Conservation (phyloP, 2,329 filamentous ascomycete species). For the Fusarium burgessii region DNA sequence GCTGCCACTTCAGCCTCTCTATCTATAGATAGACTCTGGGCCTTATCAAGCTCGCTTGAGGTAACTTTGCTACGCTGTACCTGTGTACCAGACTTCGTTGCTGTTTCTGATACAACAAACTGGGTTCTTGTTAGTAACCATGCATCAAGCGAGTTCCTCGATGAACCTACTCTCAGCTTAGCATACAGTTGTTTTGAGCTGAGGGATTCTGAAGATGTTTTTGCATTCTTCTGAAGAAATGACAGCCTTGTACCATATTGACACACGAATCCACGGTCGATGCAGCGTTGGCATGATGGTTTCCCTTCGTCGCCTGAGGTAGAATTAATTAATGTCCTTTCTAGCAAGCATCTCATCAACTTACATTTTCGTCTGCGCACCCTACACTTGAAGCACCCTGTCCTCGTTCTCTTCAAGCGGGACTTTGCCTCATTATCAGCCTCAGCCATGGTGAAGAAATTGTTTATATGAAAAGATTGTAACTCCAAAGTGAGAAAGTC, state of each 20-base stretch:
- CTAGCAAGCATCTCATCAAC: not conserved
- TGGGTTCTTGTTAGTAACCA: not conserved
- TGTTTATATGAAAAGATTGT: conserved; percentile 5
- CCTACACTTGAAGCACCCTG: conserved; percentile 63
- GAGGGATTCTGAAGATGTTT: conserved; percentile 50
- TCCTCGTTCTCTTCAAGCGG: conserved; percentile 52
- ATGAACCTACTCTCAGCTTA: conserved; percentile 35
- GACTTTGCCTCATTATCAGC: conserved; percentile 37
- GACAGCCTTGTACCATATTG: conserved; percentile 61
- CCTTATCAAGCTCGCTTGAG: conserved; percentile 7
- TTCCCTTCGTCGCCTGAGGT: conserved; percentile 62
- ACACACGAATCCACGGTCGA: conserved; percentile 60
- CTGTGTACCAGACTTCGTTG: conserved; percentile 16
- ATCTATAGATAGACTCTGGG: conserved; percentile 1
- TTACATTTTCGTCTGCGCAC: conserved; percentile 61
- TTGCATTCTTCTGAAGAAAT: conserved; percentile 62
- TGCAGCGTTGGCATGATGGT: conserved; percentile 62
- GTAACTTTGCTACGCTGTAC: conserved; percentile 10
- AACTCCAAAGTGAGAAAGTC: conserved; percentile 38
- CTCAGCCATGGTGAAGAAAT: conserved; percentile 29
- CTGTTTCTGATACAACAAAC: conserved; percentile 41
- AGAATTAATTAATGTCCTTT: conserved; percentile 9
- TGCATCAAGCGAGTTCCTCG: not conserved
- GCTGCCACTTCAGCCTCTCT: not conserved
- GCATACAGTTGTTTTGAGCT: conserved; percentile 37